Evolutionary conservation across 106 monocot genomes (phyloP).

Genomic region (Agapanthus africanus): DNA sequence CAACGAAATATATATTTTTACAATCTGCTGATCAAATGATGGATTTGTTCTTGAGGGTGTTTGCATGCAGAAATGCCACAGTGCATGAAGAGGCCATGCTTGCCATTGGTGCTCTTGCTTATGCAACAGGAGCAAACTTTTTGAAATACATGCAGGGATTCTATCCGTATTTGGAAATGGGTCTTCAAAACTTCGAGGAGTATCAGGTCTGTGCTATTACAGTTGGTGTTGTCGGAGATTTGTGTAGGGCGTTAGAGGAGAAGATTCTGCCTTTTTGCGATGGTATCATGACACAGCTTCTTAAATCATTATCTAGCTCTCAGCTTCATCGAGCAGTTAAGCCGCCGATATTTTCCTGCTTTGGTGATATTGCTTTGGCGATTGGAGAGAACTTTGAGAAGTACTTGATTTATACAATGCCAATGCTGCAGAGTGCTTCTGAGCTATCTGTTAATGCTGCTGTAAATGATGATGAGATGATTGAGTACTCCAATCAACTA

Average conservation of each 20-base stretch:
- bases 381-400: conserved; percentile 89
- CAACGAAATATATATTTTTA: conserved; percentile 56
- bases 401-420: conserved; percentile 78
- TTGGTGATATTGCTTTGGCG: conserved; percentile 86
- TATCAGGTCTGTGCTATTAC: conserved; percentile 95
- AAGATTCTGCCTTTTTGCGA: conserved; percentile 81
- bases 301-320: conserved; percentile 73
- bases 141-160: conserved; percentile 80
- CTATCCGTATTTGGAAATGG: conserved; percentile 85
- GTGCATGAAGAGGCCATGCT: conserved; percentile 99
- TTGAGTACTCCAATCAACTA: conserved; percentile 84
- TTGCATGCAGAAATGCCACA: conserved; percentile 77
- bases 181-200: conserved; percentile 90
- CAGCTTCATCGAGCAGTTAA: conserved; percentile 85
- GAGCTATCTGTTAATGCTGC: conserved; percentile 56
- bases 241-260: conserved; percentile 87
- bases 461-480: conserved; percentile 66
- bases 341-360: conserved; percentile 91
- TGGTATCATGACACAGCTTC: conserved; percentile 90
- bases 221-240: conserved; percentile 92
- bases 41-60: conserved; percentile 91
- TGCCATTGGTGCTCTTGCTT: conserved; percentile 84
- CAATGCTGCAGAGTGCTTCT: conserved; percentile 90
- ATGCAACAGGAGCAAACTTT: conserved; percentile 64
- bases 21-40: conserved; percentile 87